Percentiles rank a stretch among this genome's conserved stretches.
Conservation (phyloP, 2,329 filamentous ascomycete species). For the Niveomyces coronatus region DNA sequence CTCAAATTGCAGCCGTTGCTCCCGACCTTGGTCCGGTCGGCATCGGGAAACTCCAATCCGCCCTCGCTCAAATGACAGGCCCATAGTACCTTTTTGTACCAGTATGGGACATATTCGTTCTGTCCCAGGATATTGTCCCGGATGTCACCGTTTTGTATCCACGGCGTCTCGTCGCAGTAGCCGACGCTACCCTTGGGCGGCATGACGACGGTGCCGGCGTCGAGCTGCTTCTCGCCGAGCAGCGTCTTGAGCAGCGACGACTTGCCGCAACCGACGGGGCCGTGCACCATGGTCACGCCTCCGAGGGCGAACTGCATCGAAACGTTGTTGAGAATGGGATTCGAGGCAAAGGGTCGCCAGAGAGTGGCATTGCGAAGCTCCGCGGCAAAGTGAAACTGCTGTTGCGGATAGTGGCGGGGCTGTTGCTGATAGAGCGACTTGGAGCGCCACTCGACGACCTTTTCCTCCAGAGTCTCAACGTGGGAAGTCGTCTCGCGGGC, state of each 20-base stretch:
- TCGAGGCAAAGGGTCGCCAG: not conserved
- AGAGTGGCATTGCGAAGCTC: not conserved
- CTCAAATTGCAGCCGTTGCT: not conserved
- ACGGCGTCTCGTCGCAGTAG: conserved; percentile 23
- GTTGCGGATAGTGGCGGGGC: too few relatives aligned
- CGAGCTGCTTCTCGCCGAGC: conserved; percentile 1
- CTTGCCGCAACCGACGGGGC: not conserved
- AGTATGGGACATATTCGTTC: not conserved
- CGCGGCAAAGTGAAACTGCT: not conserved
- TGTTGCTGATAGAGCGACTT: too few relatives aligned
- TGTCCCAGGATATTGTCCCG: conserved; percentile 27
- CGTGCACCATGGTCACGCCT: conserved; percentile 12
- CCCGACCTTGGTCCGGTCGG: not conserved
- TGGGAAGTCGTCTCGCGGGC: not conserved
- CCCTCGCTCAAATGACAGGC: not conserved
- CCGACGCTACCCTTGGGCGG: conserved; percentile 5
- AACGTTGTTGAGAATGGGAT: not conserved
- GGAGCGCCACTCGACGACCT: not conserved
- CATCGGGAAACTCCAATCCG: not conserved
- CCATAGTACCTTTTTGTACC: not conserved
- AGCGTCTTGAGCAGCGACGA: not conserved
- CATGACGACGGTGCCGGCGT: not conserved
- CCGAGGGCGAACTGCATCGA: conserved; percentile 10
- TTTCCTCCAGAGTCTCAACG: not conserved
- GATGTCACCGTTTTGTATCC: conserved; percentile 30